A percentile compares a stretch with the other conserved stretches of the same genome.
Conservation (phyloP, 495 filamentous ascomycete species). For the Venustampulla echinocandica region DNA sequence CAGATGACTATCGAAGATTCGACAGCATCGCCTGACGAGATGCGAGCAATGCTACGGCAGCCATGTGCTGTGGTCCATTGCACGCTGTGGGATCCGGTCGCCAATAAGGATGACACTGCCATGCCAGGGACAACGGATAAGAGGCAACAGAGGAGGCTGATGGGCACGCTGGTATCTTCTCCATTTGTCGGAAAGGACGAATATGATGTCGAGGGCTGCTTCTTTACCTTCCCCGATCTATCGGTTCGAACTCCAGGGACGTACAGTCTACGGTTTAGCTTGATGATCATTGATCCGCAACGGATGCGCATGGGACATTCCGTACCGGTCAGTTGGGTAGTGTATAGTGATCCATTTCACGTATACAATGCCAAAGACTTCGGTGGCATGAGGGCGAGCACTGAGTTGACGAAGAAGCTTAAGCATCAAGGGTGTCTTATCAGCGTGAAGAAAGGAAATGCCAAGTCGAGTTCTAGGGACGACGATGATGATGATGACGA, state of each 20-base stretch:
- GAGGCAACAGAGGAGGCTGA: constrained; percentile 56
- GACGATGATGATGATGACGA: constrained; percentile 38
- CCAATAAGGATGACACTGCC: constrained; percentile 49
- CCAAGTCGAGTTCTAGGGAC: constrained; percentile 41
- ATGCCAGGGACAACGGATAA: constrained; percentile 43
- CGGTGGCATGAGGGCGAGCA: constrained; percentile 78
- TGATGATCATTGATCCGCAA: constrained; percentile 68
- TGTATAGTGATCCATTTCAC: constrained; percentile 70
- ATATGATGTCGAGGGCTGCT: constrained; percentile 60
- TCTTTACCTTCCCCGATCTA: constrained; percentile 93
- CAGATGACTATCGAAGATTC: constrained; percentile 69
- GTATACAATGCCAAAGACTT: constrained; percentile 97
- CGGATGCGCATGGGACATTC: constrained; percentile 24
- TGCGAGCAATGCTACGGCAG: constrained; percentile 54
- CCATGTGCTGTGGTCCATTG: constrained; percentile 81
- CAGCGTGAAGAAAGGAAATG: constrained; percentile 76
- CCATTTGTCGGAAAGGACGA: constrained; percentile 64
- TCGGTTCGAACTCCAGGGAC: constrained; percentile 80
- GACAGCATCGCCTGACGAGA: constrained; percentile 43
- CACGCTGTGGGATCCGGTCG: constrained; percentile 56
- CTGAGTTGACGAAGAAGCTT: constrained; percentile 55
- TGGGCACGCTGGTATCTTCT: constrained; percentile 70
- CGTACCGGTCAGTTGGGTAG: constrained; percentile 54
- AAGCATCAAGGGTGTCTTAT: constrained; percentile 71
- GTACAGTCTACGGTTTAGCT: constrained; percentile 77